Base-by-base conservation (phyloP, 2,329 filamentous ascomycete species). In the Aspergillus jensenii region DNA sequence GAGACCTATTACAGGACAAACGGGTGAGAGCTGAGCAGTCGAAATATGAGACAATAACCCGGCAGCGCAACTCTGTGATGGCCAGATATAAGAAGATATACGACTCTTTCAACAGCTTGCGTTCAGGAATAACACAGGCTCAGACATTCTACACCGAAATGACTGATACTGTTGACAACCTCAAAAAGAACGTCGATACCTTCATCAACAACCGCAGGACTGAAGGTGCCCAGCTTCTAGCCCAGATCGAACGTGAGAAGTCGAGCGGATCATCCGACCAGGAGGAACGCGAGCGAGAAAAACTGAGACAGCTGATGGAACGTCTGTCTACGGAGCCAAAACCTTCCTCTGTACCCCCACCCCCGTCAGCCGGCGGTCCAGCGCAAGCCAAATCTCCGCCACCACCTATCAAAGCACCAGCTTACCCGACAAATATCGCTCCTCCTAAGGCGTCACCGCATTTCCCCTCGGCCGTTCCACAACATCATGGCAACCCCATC, bases 71-170 rank as follows among this genome's bases (percentile, higher is more conserved):
- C 50, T 82, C 87, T 0, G 93, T 96, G 4, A 86, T 96, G 75
- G 87, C 87, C 67, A 91, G 88, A 71, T 99, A 98, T 76, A 93
- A 92, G 75, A 89, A 91, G 60, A 87, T 95, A 1, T 96, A 96
- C 68, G 91, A 96, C 73, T 91, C 93, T 62, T 98, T 96, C 73
- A 84, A 96, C 59, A 93, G 96, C 67, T 84, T 99, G 12, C 86
- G 90, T 62, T 89, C 92, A 8, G 95, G 95, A 2, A 81, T 99
- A 4, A 85, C 89, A 68, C 88, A 93, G 64, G 95, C 96, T 6
- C 93, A 95, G 76, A 88, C 87, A 54, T 99, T 96, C 84, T 99
- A 99, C 72, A 84, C 85, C 3, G 95, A 98, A 72, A 99, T 98
- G 92, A 90, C 89, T 67, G 92, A 97, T 63, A 97, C 92, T 0